Evolutionary conservation across 257 asterid species (phyloP).

Genomic region (Solanum neorickii): DNA sequence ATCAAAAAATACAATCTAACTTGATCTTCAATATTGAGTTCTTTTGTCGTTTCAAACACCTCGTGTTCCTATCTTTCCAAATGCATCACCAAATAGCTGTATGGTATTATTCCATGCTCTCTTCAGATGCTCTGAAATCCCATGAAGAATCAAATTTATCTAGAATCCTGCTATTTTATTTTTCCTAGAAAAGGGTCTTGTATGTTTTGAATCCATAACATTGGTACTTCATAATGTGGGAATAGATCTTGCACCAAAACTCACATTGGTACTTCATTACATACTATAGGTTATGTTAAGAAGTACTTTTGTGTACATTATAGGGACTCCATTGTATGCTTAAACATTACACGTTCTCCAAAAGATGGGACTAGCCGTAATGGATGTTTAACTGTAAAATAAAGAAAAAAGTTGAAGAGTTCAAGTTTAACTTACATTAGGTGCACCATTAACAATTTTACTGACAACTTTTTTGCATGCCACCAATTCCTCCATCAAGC

Average conservation of each 20-base stretch:
- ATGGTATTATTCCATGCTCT: not conserved
- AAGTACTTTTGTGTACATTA: not conserved
- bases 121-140: not conserved
- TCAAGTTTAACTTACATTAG: slow-evolving; percentile 47
- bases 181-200: not conserved
- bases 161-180: not conserved
- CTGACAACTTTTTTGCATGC: slow-evolving; percentile 78
- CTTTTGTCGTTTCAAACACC: not conserved
- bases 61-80: not conserved
- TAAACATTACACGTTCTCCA: not conserved
- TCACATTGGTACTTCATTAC: not conserved
- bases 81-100: not conserved
- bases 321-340: not conserved
- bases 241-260: not conserved
- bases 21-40: not conserved
- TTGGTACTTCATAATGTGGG: too few species aligned
- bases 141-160: not conserved
- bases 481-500: slow-evolving; percentile 90
- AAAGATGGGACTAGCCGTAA: not conserved
- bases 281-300: too few species aligned
- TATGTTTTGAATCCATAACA: not conserved
- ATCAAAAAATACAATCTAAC: not conserved
- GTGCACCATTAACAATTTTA: slow-evolving; percentile 75
- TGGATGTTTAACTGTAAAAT: not conserved
- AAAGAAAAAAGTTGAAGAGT: not conserved